Evolutionary conservation across 805 yeast genomes (phyloP), one percentile per base, ranked within the genome.

Genomic region (Maudiozyma bulderi): DNA sequence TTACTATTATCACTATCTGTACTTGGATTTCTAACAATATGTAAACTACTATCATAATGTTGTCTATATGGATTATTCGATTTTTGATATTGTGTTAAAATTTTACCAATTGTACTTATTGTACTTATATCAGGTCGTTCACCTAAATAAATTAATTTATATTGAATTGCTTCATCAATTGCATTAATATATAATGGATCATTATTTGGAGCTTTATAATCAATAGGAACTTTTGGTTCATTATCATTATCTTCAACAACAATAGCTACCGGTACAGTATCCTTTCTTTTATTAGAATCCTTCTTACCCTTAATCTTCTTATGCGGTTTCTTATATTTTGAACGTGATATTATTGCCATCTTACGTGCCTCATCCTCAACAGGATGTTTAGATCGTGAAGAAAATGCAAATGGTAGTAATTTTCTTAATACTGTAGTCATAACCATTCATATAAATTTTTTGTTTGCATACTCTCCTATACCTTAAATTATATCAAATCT

Each of bases 161-260:
- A 9, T 1, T n/a, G 11, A 6, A 45, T 37, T 3, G 40, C 33
- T 6, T 37, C 37, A 20, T 31, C 37, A 29, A 45, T 30, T 9
- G 41, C 39, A 6, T 29, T 20, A 9, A 46, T 43, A 31, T 49
- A 49, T n/a, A 34, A 31, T 5, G 32, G 35, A n/a, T 49, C 52
- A 26, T 46, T 38, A 43, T 43, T 43, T 13, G 52, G 52, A 1
- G 52, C 52, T 33, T 49, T 46, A 7, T 46, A 10, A 39, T 42
- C 52, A 3, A 46, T 35, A 8, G 43, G 35, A 30, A 26, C n/a
- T 11, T 34, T 43, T 5, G 33, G 31, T 9, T n/a, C 31, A 9
- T 14, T 13, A 9, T 35, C 20, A 7, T 13, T 8, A 9, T 35
- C 9, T 35, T 35, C 38, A 34, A 34, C n/a, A 3, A n/a, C 20